Percentiles rank a stretch among this genome's conserved stretches.
These are phyloP conservation scores for Acanthamoeba castellanii DNA, from an alignment of 208 protist species.

Conservation along the genomic window DNA sequence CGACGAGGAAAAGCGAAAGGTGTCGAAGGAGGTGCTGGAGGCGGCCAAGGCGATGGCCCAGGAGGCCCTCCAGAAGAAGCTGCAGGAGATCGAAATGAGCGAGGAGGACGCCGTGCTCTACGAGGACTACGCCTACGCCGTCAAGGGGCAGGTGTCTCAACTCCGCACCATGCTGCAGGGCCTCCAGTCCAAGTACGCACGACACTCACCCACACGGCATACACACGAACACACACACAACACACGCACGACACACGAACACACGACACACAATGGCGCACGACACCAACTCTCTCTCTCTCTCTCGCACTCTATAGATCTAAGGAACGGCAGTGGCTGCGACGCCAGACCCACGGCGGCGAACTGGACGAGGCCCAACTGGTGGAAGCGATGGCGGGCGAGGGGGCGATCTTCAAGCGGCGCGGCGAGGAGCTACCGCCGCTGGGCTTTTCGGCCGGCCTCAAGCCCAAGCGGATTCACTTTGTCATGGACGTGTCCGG, in stretches of 20 bases:
- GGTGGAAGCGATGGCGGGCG: slow-evolving; percentile 94
- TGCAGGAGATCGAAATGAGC: slow-evolving; percentile 78
- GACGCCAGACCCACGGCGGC: slow-evolving; percentile 60
- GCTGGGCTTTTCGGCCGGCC: slow-evolving; percentile 81
- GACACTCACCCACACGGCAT: slow-evolving; percentile 30
- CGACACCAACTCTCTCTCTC: slow-evolving; percentile 2
- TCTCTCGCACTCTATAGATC: not conserved
- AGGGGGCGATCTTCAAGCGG: slow-evolving; percentile 94
- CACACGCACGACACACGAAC: slow-evolving; percentile 78
- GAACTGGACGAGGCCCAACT: slow-evolving; percentile 93
- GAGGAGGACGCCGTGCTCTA: slow-evolving; percentile 75
- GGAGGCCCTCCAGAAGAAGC: slow-evolving; percentile 76
- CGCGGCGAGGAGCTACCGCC: slow-evolving; percentile 86
- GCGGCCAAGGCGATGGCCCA: slow-evolving; percentile 76
- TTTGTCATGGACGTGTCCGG: slow-evolving; percentile 95
- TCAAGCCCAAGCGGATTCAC: slow-evolving; percentile 91
- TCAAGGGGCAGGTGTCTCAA: slow-evolving; percentile 81
- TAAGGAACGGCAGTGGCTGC: slow-evolving; percentile 89
- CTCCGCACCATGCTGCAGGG: slow-evolving; percentile 89
- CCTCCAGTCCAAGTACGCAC: slow-evolving; percentile 90
- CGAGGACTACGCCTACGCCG: slow-evolving; percentile 72
- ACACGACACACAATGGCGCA: slow-evolving; percentile 88
- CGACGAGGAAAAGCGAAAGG: slow-evolving; percentile 92
- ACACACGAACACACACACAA: too few relatives aligned
- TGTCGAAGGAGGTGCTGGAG: slow-evolving; percentile 86